Base-by-base conservation (phyloP, 768 basidiomycete species). In the Tylopilus subfusipes region DNA sequence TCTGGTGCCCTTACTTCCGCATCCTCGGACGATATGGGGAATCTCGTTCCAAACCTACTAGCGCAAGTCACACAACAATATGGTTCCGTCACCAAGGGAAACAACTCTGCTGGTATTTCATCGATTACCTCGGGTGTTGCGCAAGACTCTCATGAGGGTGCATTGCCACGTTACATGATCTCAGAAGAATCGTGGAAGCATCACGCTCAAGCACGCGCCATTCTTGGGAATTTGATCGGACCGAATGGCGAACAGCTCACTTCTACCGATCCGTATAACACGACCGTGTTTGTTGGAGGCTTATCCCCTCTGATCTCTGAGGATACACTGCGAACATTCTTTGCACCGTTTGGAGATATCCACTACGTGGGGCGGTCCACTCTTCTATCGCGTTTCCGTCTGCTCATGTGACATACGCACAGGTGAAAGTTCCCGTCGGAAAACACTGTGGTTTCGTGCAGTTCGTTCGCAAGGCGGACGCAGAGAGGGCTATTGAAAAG, bases 361-460 rank as follows among this genome's bases (percentile, higher is more conserved):
- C 90, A 93, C 69, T 94, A 95, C 66, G 92, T 92, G 68, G 53
- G 86, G 74, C 16, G 43, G 27, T 46, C 43, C 29, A 18, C 38
- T 19, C 40, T 40, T 53, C n/a, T 24, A 24, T 55, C 7, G 56
- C 45, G 27, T 36, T 36, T 46, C 38, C 9, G 3, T 48, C 54
- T 46, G 42, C 42, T 45, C 29, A 64, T 18, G 25, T 36, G 49
- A 29, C 10, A 50, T 29, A 25, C 39, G 63, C 29, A 42, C 60
- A 92, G 90, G 93, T 96, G 66, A 96, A 95, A 72, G 93, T 97
- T n/a, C 94, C 94, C 12, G 87, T 91, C 42, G 93, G 92, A 48
- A 96, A 96, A 66, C 90, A 94, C 59, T 97, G 94, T 63, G 94
- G 94, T 1, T 97, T 97, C 64, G 94, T 97, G 42, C 94, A 97